Evolutionary conservation across 352 stramenopile species (phyloP), one percentile per base, ranked within the genome.

Genomic region (Thalassiosira hispida): DNA sequence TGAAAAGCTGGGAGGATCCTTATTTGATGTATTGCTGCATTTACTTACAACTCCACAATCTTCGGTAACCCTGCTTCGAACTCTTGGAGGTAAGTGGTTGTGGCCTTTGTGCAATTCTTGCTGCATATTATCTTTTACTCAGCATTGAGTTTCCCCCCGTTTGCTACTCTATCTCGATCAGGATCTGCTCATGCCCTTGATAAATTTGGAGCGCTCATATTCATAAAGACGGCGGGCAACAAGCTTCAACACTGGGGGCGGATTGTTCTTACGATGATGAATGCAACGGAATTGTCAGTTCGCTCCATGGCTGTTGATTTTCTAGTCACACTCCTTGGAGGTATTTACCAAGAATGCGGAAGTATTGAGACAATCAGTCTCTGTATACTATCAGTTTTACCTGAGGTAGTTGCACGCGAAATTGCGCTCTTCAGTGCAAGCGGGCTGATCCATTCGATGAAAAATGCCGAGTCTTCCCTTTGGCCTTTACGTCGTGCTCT

Each of bases 271-370:
- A 86, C 83, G 22, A 62, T 94, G 55, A 91, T 94, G 87, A 94
- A 94, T 75, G 88, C 77, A 67, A 86, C 77, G 16, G 76, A 90
- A 29, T 73, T 94, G 23, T 91, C 85, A 40, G 85, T 94, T 11
- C 74, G 89, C 40, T 93, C 89, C 20, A 94, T 94, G 75, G 75
- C 87, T 38, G 87, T 93, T 55, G 89, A 94, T 60, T 92, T 94
- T 33, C 44, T 90, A 22, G 73, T 94, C 22, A 93, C 89, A n/a
- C 59, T 94, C 1, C 29, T 94, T 25, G 79, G 85, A 25, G 80
- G 65, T 35, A 51, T 77, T 49, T 92, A 86, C 70, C 75, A 89
- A 52, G 53, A 84, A 35, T 46, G 55, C 27, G 89, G 89, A 27
- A 92, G 68, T 59, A 84, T 93, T 35, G 87, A 92, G 66, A 69